Base-by-base conservation (phyloP, 176 grass and related monocot species). In the Echinochloa phyllopogon region DNA sequence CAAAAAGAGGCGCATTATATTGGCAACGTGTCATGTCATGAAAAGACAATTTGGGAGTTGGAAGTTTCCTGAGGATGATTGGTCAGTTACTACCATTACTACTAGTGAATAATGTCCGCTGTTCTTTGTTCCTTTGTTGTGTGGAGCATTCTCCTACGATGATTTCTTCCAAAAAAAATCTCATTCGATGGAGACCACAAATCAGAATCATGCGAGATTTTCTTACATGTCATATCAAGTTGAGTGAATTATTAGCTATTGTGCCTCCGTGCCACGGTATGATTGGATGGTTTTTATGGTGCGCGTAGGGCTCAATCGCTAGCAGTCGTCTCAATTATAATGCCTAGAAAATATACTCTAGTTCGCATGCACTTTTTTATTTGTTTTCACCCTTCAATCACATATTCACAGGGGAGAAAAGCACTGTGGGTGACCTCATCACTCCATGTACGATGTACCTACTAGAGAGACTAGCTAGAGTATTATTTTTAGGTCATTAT, bases 401-500 rank as follows among this genome's bases (percentile, higher is more conserved):
- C 29, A 33, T 33, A 33, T 33, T 33, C 29, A 40, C 6, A 42
- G 20, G 41, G 48, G 16, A 76, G 10, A 11, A 82, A 82, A 70
- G 55, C 25, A 51, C 15, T n/a, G 29, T 21, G 10, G 13, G 43
- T 70, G 80, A 77, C 63, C 53, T 83, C 80, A 83, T 59, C 63
- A 29, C 52, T 71, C 17, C 59, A n/a, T n/a, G n/a, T n/a, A n/a
- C n/a, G n/a, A 18, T 9, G 13, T 20, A 45, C 61, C 33, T 66
- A 74, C 4, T 5, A 41, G 8, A n/a, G n/a, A n/a, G n/a, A n/a
- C 3, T 67, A 43, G 65, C n/a, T 6, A 53, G 51, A 53, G 8
- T 66, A 42, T 33, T 77, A 8, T 70, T 69, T 70, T 83, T 83
- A 63, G 52, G 17, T 16, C 79, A 83, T 88, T 78, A 88, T 78